These are phyloP conservation scores for Taphrina deformans DNA, from an alignment of 1,139 yeast genomes.

Conservation along the genomic window DNA sequence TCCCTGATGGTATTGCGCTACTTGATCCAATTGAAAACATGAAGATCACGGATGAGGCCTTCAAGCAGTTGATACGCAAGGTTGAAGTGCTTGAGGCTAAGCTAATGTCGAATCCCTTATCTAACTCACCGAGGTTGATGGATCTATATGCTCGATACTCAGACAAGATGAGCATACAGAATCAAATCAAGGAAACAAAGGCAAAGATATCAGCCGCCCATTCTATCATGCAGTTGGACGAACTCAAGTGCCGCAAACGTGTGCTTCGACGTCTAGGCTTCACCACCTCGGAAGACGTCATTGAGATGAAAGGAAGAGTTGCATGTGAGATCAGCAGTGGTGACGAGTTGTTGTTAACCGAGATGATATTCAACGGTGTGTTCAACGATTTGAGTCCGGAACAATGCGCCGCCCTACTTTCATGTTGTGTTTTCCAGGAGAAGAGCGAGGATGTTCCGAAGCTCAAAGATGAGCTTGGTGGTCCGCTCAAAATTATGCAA, in stretches of 20 bases:
- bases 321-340: conserved; percentile 98
- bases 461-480: conserved; percentile 80
- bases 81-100: conserved; percentile 79
- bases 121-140: conserved; percentile 61
- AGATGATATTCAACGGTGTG: conserved; percentile 89
- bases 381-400: conserved; percentile 84
- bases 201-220: conserved; percentile 77
- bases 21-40: conserved; percentile 88
- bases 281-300: conserved; percentile 70
- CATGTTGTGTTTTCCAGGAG: conserved; percentile 96
- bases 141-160: conserved; percentile 64
- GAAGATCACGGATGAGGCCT: conserved; percentile 83
- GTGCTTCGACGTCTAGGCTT: conserved; percentile 85
- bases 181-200: conserved; percentile 61
- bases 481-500: conserved; percentile 80
- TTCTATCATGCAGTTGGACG: conserved; percentile 90
- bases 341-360: conserved; percentile 84
- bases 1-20: conserved; percentile 84
- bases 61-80: conserved; percentile 63
- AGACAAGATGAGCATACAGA: conserved; percentile 61
- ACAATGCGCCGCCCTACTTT: conserved; percentile 86
- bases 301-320: conserved; percentile 90
- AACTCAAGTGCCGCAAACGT: conserved; percentile 85
- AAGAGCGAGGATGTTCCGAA: conserved; percentile 78
- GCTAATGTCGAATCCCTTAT: conserved; percentile 66